Base-by-base conservation (phyloP, 2,329 filamentous ascomycete genomes). In the Pestalotiopsis sp. region DNA sequence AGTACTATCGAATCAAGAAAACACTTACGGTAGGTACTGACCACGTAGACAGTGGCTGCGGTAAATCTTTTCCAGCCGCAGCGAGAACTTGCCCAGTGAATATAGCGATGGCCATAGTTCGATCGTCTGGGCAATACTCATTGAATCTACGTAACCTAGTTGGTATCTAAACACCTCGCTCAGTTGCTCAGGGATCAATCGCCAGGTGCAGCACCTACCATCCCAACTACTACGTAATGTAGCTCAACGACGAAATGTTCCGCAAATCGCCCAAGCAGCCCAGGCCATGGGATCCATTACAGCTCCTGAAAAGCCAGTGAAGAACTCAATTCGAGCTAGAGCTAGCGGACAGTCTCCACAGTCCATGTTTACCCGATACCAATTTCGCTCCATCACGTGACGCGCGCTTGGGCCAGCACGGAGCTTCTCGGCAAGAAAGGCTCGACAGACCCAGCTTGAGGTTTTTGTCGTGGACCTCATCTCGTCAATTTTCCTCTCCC, bases 401-500 rank as follows among this genome's bases (percentile, higher is more conserved):
- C 4, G 22, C 17, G 39, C 22, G 65, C 65, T 58, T 62, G 38
- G 65, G 22, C 65, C 56, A 66, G 24, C 39, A 58, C 64, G 64
- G 64, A 66, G 64, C 64, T 66, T 66, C 64, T 66, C 64, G 64
- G 64, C 64, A 66, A 66, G 64, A 59, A 59, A 48, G 64, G 24
- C 39, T 44, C 52, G 64, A 59, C 48, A 22, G n/a, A 48, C 52
- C 64, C 64, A 62, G 65, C 57, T 69, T 69, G 68, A 69, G 68
- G 65, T 67, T 69, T 69, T 69, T 69, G 64, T 62, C 66, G 65
- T 65, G 65, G 62, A 67, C 61, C 66, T 68, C 66, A 66, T 62
- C 63, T 64, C 63, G 65, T 52, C 70, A 71, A 66, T 66, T 71
- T 74, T 72, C 71, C 75, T 76, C 73, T 73, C 73, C 72, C 67